Evolutionary conservation across 768 basidiomycete genomes (phyloP).

Genomic region (Hebeloma cylindrosporum): DNA sequence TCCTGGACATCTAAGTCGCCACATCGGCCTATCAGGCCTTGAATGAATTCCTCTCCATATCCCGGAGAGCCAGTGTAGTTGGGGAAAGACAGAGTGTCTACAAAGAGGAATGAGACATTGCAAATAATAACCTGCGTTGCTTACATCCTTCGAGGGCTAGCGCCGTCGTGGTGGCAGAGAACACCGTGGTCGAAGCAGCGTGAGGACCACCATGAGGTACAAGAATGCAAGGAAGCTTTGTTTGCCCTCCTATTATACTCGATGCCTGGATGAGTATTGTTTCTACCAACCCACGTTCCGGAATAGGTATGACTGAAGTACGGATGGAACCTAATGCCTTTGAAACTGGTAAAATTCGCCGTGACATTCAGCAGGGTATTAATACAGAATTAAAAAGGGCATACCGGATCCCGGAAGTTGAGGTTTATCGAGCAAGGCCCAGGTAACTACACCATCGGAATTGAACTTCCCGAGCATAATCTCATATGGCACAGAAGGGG

Average conservation of each 20-base stretch:
- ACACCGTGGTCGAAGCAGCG: slow-evolving; percentile 45
- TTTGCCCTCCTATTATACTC: slow-evolving; percentile 17
- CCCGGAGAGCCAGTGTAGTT: slow-evolving; percentile 73
- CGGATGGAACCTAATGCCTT: slow-evolving; percentile 40
- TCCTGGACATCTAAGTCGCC: slow-evolving; percentile 68
- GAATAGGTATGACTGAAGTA: slow-evolving; percentile 48
- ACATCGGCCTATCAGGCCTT: slow-evolving; percentile 53
- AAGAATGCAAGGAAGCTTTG: slow-evolving; percentile 46
- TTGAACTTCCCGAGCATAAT: slow-evolving; percentile 46
- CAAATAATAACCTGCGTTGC: slow-evolving; percentile 18
- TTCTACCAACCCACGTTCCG: slow-evolving; percentile 49
- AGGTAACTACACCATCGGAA: slow-evolving; percentile 22
- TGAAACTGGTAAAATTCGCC: slow-evolving; percentile 35
- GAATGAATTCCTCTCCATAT: slow-evolving; percentile 61
- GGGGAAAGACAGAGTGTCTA: slow-evolving; percentile 58
- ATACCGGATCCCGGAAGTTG: slow-evolving; percentile 40
- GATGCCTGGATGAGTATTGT: slow-evolving; percentile 46
- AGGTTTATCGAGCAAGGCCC: slow-evolving; percentile 46
- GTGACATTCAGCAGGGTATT: background rate
- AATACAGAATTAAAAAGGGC: slow-evolving; percentile 13
- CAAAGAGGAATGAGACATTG: background rate
- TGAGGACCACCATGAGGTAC: slow-evolving; percentile 69
- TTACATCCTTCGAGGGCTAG: slow-evolving; percentile 63
- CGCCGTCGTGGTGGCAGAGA: slow-evolving; percentile 41
- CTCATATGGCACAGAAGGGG: slow-evolving; percentile 45